Evolutionary conservation across 148 eudicot species (phyloP), one percentile per base, ranked within the genome.

Genomic region (Silene latifolia): DNA sequence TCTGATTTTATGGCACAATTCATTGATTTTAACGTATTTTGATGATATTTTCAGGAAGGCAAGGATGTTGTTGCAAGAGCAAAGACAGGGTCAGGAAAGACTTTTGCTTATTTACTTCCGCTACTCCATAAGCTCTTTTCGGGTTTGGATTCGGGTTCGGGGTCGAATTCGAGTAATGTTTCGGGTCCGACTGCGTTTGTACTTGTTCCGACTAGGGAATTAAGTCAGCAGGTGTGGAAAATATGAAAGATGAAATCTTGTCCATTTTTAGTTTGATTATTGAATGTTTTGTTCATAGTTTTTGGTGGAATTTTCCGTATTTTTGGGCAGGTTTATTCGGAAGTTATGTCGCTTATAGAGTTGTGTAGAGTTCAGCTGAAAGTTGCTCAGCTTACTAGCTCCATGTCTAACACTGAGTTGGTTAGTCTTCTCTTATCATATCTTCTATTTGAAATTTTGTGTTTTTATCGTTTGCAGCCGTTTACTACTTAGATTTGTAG

Each of bases 41-140:
- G 1, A 7, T 17, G 3, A 4, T 32, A 54, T 46, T 51, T 70
- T 29, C 74, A 92, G 99, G 92, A 90, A 81, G 99, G 99, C 2
- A 90, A 95, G 79, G 99, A 95, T 75, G 96, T 95, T 20, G 91
- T 96, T 72, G 97, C 99, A 5, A 84, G 97, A 76, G 97, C 99
- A 2, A 91, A 96, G 73, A 96, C 99, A 1, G 99, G 99, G 51
- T 96, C 99, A 1, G 99, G 97, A 3, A 96, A 96, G 84, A 96
- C 99, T 20, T 90, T 88, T 64, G 98, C 98, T 51, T 96, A 96
- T 66, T 71, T 90, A 24, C 98, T 96, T 71, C 99, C 99, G 0
- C 73, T 96, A 81, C 88, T 96, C 75, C 99, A 96, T 78, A 96
- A 89, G 72, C 79, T 96, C 56, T 86, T 92, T 42, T 80, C 94